Evolutionary conservation across 192 early-diverging fungal species (phyloP).

Genomic region (Blastocladiella britannica): DNA sequence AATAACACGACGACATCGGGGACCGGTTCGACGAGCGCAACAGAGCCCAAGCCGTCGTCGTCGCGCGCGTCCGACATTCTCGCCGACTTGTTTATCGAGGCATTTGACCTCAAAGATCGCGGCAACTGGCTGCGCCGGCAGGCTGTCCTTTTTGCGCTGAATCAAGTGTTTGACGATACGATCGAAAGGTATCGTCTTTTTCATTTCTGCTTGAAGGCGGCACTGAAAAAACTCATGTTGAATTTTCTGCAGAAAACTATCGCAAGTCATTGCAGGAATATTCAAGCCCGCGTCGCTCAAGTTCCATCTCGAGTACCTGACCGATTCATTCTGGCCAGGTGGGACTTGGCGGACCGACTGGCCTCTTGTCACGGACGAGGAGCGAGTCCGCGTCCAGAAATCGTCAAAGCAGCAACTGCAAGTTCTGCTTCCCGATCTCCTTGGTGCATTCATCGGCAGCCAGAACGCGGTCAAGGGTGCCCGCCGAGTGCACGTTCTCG

Average conservation of each 20-base stretch:
- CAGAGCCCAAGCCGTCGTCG: no score
- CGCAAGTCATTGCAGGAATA: conserved; percentile 16
- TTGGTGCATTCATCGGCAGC: conserved; percentile 60
- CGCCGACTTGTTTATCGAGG: conserved; percentile 62
- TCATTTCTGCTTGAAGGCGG: conserved; percentile 11
- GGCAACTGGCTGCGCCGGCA: conserved; percentile 76
- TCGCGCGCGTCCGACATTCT: not conserved
- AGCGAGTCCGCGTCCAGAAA: conserved; percentile 18
- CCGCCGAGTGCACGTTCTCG: conserved; percentile 32
- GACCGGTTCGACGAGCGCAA: no score
- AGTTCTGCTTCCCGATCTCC: conserved; percentile 22
- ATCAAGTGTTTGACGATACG: conserved; percentile 68
- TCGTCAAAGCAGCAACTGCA: conserved; percentile 26
- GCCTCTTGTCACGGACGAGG: conserved; percentile 17
- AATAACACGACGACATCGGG: no score
- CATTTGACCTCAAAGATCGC: conserved; percentile 76
- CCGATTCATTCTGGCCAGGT: conserved; percentile 32
- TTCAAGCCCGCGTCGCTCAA: conserved; percentile 18
- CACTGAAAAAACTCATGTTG: conserved; percentile 10
- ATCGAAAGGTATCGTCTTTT: conserved; percentile 56
- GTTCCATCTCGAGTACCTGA: conserved; percentile 16
- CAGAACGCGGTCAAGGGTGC: conserved; percentile 65
- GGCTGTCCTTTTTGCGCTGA: conserved; percentile 63
- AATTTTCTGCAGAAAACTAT: conserved; percentile 22
- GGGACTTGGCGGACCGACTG: conserved; percentile 11